Evolutionary conservation across 2,329 filamentous ascomycete species (phyloP), one percentile per base, ranked within the genome.

Genomic region (Alternaria solani): DNA sequence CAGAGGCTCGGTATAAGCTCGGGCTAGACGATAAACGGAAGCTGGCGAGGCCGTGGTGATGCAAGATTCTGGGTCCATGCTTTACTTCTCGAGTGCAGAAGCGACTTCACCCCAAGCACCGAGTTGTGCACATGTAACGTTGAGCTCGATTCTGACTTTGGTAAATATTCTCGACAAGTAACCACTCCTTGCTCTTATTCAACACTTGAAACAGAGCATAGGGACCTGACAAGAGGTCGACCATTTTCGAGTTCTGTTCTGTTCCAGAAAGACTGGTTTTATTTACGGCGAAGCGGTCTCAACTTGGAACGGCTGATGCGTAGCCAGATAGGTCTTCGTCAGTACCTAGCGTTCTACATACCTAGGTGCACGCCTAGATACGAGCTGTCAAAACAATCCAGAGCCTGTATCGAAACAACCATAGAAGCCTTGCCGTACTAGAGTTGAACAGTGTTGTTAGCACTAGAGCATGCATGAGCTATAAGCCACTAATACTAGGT

Each of bases 1-100:
- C 49, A 42, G 30, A 59, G 53, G 49, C 59, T 49, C 60, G 56
- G 23, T 49, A 26, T 18, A 16, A 52, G 34, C 39, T 57, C 46
- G 53, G 26, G 12, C 57, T 47, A 51, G 44, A 30, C n/a, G 51
- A 43, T 53, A 18, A 36, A 30, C 30, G 30, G 44, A 36, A 43
- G 41, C 18, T 43, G 51, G 12, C 16, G 39, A 44, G 23, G 9
- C 52, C 28, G n/a, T 43, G 9, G 5, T 53, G 38, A 18, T 6
- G 14, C 16, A 53, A 42, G 16, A 43, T 5, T 23, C 18, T 49
- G 14, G 23, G 20, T 38, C 16, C 23, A 14, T 12, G n/a, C 14
- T 49, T 30, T 25, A 26, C 4, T 36, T 25, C 25, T 20, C 39
- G 34, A 36, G 9, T 41, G 36, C 32, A 26, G 23, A 16, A 51